Conservation (phyloP, 257 asterid genomes). For the Eustoma russellianum region DNA sequence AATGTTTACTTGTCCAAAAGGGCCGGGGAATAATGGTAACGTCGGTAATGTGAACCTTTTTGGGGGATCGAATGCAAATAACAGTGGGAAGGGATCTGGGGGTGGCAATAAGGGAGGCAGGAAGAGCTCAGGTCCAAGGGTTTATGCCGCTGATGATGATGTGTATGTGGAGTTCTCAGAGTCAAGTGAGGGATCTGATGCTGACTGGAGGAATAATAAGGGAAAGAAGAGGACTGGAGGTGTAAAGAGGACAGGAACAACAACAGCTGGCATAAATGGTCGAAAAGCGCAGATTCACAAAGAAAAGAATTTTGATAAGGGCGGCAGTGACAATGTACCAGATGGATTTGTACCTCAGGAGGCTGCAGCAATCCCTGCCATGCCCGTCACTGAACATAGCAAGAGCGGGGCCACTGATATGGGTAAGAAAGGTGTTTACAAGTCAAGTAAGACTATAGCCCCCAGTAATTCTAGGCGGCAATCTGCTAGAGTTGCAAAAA, state of each 20-base stretch:
- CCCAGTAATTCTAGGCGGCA: constrained; percentile 46
- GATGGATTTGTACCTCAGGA: constrained; percentile 31
- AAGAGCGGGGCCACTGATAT: constrained; percentile 30
- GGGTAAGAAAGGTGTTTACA: constrained; percentile 55
- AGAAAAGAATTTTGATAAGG: constrained; percentile 33
- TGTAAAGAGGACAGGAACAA: constrained; percentile 10
- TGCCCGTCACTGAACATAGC: constrained; percentile 28
- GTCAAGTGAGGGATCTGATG: no score
- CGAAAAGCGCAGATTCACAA: constrained; percentile 42
- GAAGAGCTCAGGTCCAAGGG: constrained; percentile 13
- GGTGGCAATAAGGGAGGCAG: constrained; percentile 18
- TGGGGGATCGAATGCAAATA: constrained; percentile 17
- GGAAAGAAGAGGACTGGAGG: constrained; percentile 19
- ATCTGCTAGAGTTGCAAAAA: constrained; percentile 63
- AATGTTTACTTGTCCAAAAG: constrained; percentile 47
- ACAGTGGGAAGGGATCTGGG: constrained; percentile 8
- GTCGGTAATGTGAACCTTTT: constrained; percentile 13
- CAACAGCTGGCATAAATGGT: constrained; percentile 24
- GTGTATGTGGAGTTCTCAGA: not conserved
- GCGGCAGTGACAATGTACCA: constrained; percentile 13
- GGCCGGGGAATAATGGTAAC: constrained; percentile 14
- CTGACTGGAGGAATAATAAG: constrained; percentile 19
- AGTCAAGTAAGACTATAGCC: constrained; percentile 38
- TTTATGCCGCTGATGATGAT: no score
- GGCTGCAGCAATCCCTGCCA: constrained; percentile 32